phyloP scores from a whole-genome alignment of 2,329 filamentous ascomycete species.

The Ambrosiella beaveri region DNA sequence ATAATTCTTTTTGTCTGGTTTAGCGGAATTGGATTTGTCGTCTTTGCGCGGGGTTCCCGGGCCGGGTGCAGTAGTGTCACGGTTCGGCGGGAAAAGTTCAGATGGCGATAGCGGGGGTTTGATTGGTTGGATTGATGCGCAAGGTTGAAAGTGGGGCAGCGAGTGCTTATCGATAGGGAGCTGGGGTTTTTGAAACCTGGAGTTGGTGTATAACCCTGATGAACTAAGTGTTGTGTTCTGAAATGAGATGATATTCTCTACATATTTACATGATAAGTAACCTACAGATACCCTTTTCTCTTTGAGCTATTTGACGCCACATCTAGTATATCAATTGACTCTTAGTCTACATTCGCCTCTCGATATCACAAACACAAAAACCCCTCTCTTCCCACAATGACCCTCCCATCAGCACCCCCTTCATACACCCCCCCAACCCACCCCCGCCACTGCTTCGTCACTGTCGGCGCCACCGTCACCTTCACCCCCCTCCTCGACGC shows the following conservation, averaged over 20 bases:
- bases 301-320: too few species aligned
- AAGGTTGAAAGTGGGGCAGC: neutral
- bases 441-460: conserved; percentile 52
- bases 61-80: neutral
- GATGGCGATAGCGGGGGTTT: neutral
- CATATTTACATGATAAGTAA: too few species aligned
- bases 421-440: conserved; percentile 3
- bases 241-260: too few species aligned
- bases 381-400: conserved; percentile 6
- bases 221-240: neutral
- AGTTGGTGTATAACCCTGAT: neutral
- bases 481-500: conserved; percentile 57
- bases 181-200: neutral
- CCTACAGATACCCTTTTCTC: too few species aligned
- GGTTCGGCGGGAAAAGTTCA: conserved; percentile 6
- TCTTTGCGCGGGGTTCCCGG: neutral
- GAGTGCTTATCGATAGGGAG: conserved; percentile 4
- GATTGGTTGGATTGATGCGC: conserved; percentile 3
- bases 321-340: neutral
- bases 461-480: conserved; percentile 77
- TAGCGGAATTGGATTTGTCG: neutral
- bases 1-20: neutral
- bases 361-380: neutral
- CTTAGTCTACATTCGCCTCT: neutral
- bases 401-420: conserved; percentile 12